A percentile compares a stretch with the other conserved stretches of the same genome.
These are phyloP conservation scores for Trichoderma harzianum DNA, from an alignment of 2,329 filamentous ascomycete species.

Conservation along the genomic window DNA sequence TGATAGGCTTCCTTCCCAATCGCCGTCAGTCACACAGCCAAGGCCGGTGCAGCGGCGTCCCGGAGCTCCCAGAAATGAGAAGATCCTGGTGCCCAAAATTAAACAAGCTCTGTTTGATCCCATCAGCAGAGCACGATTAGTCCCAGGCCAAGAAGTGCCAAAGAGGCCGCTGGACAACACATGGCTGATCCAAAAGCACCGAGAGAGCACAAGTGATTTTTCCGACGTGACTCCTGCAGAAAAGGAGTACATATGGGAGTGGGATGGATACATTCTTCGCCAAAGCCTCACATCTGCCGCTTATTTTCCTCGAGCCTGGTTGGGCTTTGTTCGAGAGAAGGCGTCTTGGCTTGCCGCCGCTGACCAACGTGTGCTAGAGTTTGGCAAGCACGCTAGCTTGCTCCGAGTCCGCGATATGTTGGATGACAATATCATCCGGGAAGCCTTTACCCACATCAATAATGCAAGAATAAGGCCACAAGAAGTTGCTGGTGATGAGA, in stretches of 20 bases:
- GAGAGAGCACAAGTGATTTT: slow-evolving; percentile 55
- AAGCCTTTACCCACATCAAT: slow-evolving; percentile 43
- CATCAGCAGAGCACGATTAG: slow-evolving; percentile 51
- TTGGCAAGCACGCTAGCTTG: slow-evolving; percentile 52
- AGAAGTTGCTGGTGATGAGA: slow-evolving; percentile 16
- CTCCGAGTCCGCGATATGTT: slow-evolving; percentile 49
- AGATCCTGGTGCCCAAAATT: slow-evolving; percentile 46
- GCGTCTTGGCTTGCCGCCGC: slow-evolving; percentile 50
- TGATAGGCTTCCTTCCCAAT: slow-evolving; percentile 26
- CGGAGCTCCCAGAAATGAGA: slow-evolving; percentile 24
- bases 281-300: slow-evolving; percentile 50
- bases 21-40: slow-evolving; percentile 21
- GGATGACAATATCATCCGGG: slow-evolving; percentile 41
- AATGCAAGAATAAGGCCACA: slow-evolving; percentile 36
- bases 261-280: slow-evolving; percentile 54
- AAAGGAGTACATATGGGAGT: slow-evolving; percentile 57
- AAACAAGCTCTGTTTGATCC: slow-evolving; percentile 55
- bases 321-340: slow-evolving; percentile 50
- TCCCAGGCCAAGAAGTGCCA: slow-evolving; percentile 47
- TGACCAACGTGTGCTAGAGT: slow-evolving; percentile 49
- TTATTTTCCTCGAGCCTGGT: slow-evolving; percentile 51
- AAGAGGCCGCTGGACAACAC: slow-evolving; percentile 43
- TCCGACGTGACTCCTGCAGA: slow-evolving; percentile 52
- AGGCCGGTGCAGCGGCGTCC: slow-evolving; percentile 13
- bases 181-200: slow-evolving; percentile 59